Conservation (phyloP, 164 flowering plant genomes). For the Pachysandra terminalis region DNA sequence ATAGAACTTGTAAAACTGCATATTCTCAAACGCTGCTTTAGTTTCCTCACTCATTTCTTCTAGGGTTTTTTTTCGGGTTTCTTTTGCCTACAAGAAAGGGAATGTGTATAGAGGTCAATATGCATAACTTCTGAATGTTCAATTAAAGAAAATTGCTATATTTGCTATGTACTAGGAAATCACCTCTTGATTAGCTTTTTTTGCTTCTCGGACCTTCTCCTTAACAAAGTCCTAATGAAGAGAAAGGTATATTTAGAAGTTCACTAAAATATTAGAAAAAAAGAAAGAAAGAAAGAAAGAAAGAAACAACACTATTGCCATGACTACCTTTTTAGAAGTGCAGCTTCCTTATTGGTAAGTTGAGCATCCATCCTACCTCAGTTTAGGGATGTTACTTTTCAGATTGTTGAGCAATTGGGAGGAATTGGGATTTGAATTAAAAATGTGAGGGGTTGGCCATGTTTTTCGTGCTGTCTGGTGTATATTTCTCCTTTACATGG, state of each 20-base stretch:
- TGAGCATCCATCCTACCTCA: too few species aligned
- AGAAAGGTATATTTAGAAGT: not conserved
- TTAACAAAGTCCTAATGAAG: constrained; percentile 63
- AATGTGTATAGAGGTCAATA: not conserved
- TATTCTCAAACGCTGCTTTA: constrained; percentile 58
- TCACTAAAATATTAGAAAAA: not conserved
- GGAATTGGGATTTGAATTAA: too few species aligned
- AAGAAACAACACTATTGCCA: not conserved
- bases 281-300: too few species aligned
- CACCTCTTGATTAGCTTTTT: constrained; percentile 84
- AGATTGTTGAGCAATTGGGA: too few species aligned
- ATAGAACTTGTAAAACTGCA: constrained; percentile 91
- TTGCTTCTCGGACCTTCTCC: constrained; percentile 82
- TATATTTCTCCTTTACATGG: too few species aligned
- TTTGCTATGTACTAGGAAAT: not conserved
- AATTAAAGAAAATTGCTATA: not conserved
- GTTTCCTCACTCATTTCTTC: constrained; percentile 78
- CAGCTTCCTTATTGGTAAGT: too few species aligned
- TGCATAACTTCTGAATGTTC: not conserved
- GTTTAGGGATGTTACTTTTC: too few species aligned
- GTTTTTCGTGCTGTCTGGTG: too few species aligned
- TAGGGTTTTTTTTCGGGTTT: constrained; percentile 64
- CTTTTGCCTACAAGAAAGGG: constrained; percentile 59
- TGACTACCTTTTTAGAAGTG: too few species aligned
- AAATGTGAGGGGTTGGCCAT: too few species aligned